phyloP scores from a whole-genome alignment of 352 stramenopile species.

The Thalassiosira ordinaria region DNA sequence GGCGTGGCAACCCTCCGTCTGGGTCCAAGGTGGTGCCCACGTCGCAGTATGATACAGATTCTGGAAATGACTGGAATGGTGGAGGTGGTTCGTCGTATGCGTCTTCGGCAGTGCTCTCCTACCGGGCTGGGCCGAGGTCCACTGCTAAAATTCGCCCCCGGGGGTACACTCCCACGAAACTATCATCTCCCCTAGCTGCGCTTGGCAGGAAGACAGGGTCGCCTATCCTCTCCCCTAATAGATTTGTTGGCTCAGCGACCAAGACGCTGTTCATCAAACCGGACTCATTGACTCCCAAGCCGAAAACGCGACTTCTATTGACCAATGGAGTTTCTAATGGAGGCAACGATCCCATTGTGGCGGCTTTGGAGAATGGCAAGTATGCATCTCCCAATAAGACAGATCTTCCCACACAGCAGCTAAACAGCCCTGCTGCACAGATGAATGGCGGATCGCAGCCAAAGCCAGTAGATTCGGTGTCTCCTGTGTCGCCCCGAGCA shows the following conservation, averaged over 20 bases:
- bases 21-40: conserved; percentile 57
- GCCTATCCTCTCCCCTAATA: conserved; percentile 69
- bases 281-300: conserved; percentile 69
- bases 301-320: conserved; percentile 65
- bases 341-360: conserved; percentile 15
- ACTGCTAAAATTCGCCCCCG: conserved; percentile 75
- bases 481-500: conserved; percentile 15
- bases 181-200: conserved; percentile 49
- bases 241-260: conserved; percentile 63
- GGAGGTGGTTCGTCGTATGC: conserved; percentile 42
- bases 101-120: conserved; percentile 44
- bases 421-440: conserved; percentile 36
- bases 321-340: conserved; percentile 46
- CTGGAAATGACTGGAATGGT: conserved; percentile 45
- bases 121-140: conserved; percentile 66
- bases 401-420: conserved; percentile 10
- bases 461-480: conserved; percentile 45
- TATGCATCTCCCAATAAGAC: conserved; percentile 24
- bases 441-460: conserved; percentile 23
- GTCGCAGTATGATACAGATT: conserved; percentile 50
- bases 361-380: conserved; percentile 46
- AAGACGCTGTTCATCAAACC: conserved; percentile 76
- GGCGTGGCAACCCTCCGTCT: conserved; percentile 61
- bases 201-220: conserved; percentile 58
- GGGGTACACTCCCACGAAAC: conserved; percentile 71